Percentiles rank a stretch among this genome's conserved stretches.
phyloP scores from a whole-genome alignment of 2,329 filamentous ascomycete genomes.

The Biscogniauxia sp. region DNA sequence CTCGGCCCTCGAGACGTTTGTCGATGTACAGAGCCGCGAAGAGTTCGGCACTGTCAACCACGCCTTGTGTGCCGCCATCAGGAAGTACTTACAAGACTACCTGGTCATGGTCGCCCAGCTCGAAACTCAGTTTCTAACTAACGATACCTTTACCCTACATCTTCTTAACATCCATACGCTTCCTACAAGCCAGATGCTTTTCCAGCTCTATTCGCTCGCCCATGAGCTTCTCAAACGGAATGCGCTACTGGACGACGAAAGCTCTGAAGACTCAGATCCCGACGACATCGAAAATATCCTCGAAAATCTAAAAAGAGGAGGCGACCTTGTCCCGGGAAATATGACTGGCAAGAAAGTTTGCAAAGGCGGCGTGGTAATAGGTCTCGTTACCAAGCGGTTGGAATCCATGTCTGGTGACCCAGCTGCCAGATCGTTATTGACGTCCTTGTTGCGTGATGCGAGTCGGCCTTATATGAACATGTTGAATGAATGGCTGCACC shows the following conservation, averaged over 20 bases:
- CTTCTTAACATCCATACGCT: slow-evolving; percentile 89
- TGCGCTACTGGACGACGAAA: slow-evolving; percentile 78
- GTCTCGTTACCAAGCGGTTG: slow-evolving; percentile 78
- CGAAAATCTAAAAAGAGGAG: slow-evolving; percentile 83
- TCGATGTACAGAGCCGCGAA: slow-evolving; percentile 89
- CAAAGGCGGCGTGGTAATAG: slow-evolving; percentile 94
- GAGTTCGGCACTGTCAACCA: slow-evolving; percentile 96
- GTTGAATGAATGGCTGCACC: slow-evolving; percentile 98
- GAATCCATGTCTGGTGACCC: slow-evolving; percentile 93
- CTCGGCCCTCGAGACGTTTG: slow-evolving; percentile 83
- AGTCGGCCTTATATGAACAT: slow-evolving; percentile 96
- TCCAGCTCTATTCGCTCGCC: slow-evolving; percentile 82
- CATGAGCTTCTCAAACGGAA: slow-evolving; percentile 88
- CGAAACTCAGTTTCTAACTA: slow-evolving; percentile 88
- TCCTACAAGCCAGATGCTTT: slow-evolving; percentile 86
- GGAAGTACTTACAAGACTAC: slow-evolving; percentile 90
- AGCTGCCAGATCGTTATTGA: slow-evolving; percentile 77
- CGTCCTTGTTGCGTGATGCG: slow-evolving; percentile 78
- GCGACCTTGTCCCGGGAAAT: slow-evolving; percentile 73
- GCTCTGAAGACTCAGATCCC: slow-evolving; percentile 67
- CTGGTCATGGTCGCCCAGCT: slow-evolving; percentile 88
- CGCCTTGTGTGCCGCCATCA: slow-evolving; percentile 90
- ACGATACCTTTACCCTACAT: slow-evolving; percentile 85
- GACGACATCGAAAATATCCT: slow-evolving; percentile 92
- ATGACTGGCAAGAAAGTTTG: slow-evolving; percentile 87